Evolutionary conservation across 768 basidiomycete genomes (phyloP).

Genomic region (Boletus vinaceobasis): DNA sequence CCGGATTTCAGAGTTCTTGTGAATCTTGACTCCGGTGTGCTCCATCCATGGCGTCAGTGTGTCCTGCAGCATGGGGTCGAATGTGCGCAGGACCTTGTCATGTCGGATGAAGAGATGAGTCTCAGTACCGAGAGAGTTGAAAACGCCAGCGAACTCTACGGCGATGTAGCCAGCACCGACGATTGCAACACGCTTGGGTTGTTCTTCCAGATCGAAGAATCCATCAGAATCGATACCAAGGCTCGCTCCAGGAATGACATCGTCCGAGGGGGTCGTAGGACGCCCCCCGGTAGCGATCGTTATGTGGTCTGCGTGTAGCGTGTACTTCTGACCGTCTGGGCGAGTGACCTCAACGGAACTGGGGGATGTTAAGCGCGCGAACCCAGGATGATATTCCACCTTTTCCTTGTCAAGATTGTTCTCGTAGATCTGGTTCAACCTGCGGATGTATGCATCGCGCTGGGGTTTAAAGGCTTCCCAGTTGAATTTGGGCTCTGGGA

Average conservation of each 20-base stretch:
- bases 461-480: conserved; percentile 92
- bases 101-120: conserved; percentile 90
- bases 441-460: conserved; percentile 92
- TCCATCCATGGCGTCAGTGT: conserved; percentile 89
- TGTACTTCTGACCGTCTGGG: conserved; percentile 66
- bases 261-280: conserved; percentile 75
- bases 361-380: conserved; percentile 66
- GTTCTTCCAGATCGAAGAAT: conserved; percentile 88
- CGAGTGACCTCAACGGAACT: conserved; percentile 70
- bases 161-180: conserved; percentile 98
- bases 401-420: conserved; percentile 82
- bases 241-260: conserved; percentile 82
- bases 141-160: conserved; percentile 92
- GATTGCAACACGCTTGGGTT: conserved; percentile 90
- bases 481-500: conserved; percentile 64
- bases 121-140: conserved; percentile 87
- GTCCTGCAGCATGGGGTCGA: conserved; percentile 85
- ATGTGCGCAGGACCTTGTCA: conserved; percentile 87
- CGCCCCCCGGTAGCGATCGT: conserved; percentile 84
- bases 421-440: conserved; percentile 89
- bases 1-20: conserved; percentile 70
- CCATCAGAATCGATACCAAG: conserved; percentile 93
- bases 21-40: conserved; percentile 87
- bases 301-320: conserved; percentile 72
- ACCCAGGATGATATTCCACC: conserved; percentile 84